phyloP scores from a whole-genome alignment of 108 stramenopile genomes.

The Mediolabrus comicus region DNA sequence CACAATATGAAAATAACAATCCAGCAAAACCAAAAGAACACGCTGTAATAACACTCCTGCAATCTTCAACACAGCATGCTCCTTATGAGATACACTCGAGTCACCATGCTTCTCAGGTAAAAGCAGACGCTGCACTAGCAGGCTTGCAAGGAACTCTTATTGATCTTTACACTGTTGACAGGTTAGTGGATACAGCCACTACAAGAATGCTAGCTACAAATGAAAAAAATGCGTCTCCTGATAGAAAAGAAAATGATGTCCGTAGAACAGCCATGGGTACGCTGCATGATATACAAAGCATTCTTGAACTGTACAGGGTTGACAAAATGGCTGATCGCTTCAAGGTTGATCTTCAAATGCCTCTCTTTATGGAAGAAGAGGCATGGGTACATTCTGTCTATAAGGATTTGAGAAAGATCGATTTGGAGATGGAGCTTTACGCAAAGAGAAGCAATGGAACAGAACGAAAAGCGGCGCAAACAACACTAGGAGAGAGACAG shows the following conservation, averaged over 20 bases:
- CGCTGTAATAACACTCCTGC: background rate
- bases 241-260: background rate
- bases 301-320: constrained; percentile 33
- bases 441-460: background rate
- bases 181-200: constrained; percentile 28
- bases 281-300: constrained; percentile 22
- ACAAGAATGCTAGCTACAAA: constrained; percentile 27
- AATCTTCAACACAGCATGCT: constrained; percentile 4
- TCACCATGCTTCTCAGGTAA: constrained; percentile 25
- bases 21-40: background rate
- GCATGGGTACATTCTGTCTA: constrained; percentile 11
- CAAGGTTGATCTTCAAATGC: constrained; percentile 41
- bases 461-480: background rate
- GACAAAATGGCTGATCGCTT: constrained; percentile 43
- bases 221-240: background rate
- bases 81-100: constrained; percentile 30
- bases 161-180: constrained; percentile 34
- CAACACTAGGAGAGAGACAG: background rate
- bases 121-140: constrained; percentile 38
- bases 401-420: constrained; percentile 26
- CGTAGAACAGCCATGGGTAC: constrained; percentile 36
- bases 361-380: constrained; percentile 34
- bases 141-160: constrained; percentile 24
- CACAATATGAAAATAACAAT: background rate
- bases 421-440: constrained; percentile 22